Evolutionary conservation across 1,284 basidiomycete genomes (phyloP), one percentile per base, ranked within the genome.

Genomic region (Ganoderma meredithae): DNA sequence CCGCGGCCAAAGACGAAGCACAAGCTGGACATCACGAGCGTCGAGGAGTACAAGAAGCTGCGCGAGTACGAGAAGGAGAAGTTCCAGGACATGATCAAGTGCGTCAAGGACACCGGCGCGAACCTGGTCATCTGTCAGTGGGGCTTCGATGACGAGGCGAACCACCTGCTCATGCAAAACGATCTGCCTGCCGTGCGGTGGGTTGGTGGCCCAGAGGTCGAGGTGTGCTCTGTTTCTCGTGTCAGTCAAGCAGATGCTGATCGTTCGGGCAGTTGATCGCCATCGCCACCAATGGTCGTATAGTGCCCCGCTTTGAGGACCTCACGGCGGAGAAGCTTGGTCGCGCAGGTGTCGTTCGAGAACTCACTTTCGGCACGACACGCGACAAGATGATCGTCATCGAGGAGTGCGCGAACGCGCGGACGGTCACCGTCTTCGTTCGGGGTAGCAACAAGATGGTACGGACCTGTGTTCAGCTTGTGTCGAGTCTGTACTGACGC

Each of bases 61-160:
- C 88, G 95, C 73, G 93, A 92, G 71, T 99, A 99, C 79, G 98
- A 99, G 83, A 95, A 94, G 82, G 91, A 93, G 77, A 99, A 97
- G 83, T 99, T 99, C 77, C 86, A 89, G 74, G 92, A 96, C 77
- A 99, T 99, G 98, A 99, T 99, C 82, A 93, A 94, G 82, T 87
- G 90, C 78, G 97, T 99, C 73, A 98, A 99, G 83, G 94, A 98
- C 77, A 94, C 96, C n/a, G 97, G 98, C 40, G 97, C 98, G 33
- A 99, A 99, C 81, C 83, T 99, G 68, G 97, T 99, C 74, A 98
- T 99, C 76, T 99, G 97, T 81, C 98, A 99, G 81, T 99, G 97
- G 97, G 97, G 97, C 72, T 99, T 99, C 79, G 97, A 99, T 78
- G 98, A 99, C 79, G 97, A 99, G 83, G 97, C 97, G 66, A 99